These are phyloP conservation scores for Solanum etuberosum DNA, from an alignment of 257 asterid species.

Conservation along the genomic window DNA sequence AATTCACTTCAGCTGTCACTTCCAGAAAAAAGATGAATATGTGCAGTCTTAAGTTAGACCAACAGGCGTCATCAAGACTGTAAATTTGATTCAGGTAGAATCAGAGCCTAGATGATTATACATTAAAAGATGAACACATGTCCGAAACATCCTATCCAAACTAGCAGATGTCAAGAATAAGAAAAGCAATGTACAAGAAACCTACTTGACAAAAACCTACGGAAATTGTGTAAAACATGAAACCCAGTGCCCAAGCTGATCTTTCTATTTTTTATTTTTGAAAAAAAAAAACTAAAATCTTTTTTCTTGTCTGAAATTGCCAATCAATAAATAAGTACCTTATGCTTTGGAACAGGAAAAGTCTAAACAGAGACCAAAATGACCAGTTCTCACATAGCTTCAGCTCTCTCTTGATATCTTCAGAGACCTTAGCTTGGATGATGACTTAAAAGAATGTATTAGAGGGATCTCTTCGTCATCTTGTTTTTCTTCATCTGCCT, in stretches of 20 bases:
- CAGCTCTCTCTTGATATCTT: slow-evolving; percentile 40
- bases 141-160: neutral
- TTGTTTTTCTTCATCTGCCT: slow-evolving; percentile 38
- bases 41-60: neutral
- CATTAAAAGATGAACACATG: neutral
- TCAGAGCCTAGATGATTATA: neutral
- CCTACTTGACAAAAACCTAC: neutral
- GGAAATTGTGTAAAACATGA: neutral
- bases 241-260: neutral
- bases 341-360: slow-evolving; percentile 56
- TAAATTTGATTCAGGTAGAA: neutral
- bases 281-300: neutral
- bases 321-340: slow-evolving; percentile 23
- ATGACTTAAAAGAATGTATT: slow-evolving; percentile 48
- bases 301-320: neutral
- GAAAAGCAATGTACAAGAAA: neutral
- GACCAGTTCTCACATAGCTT: slow-evolving; percentile 24
- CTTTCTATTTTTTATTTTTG: neutral
- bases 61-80: neutral
- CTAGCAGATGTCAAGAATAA: neutral
- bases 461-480: slow-evolving; percentile 55
- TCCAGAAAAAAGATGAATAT: neutral
- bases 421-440: slow-evolving; percentile 66
- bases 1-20: neutral
- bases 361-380: slow-evolving; percentile 32